phyloP scores from a whole-genome alignment of 768 basidiomycete species.

The Gautieria morchelliformis region DNA sequence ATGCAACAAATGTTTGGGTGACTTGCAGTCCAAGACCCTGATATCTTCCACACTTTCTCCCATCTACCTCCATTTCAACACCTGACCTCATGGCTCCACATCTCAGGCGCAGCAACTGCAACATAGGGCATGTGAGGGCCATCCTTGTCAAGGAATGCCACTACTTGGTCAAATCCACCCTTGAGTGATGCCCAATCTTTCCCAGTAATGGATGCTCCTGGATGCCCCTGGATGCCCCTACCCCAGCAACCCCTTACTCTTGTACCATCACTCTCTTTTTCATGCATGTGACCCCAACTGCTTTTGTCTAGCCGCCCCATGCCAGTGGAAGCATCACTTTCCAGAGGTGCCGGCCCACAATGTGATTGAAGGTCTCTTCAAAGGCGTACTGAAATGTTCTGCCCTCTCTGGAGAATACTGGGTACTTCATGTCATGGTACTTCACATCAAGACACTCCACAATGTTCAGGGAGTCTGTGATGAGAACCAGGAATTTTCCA shows the following conservation, averaged over 20 bases:
- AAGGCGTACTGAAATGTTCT: constrained; percentile 58
- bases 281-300: constrained; percentile 41
- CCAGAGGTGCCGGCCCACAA: constrained; percentile 55
- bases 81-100: too few relatives aligned
- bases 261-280: not conserved
- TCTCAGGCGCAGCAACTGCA: too few relatives aligned
- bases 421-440: constrained; percentile 62
- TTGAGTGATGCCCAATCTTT: too few relatives aligned
- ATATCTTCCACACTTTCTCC: too few relatives aligned
- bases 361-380: constrained; percentile 57
- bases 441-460: constrained; percentile 62
- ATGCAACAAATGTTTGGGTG: too few relatives aligned
- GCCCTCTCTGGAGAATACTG: constrained; percentile 61
- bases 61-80: too few relatives aligned
- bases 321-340: constrained; percentile 63
- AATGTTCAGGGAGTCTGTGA: constrained; percentile 53
- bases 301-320: constrained; percentile 46
- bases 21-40: too few relatives aligned
- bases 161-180: too few relatives aligned
- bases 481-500: constrained; percentile 35
- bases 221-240: not conserved
- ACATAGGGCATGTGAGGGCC: constrained; percentile 21
- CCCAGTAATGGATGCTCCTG: constrained; percentile 49
- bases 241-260: not conserved
- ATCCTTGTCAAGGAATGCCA: constrained; percentile 58